A percentile compares a stretch with the other conserved stretches of the same genome.
phyloP scores from a whole-genome alignment of 306 rosid species.

The Hylodesmum podocarpum region DNA sequence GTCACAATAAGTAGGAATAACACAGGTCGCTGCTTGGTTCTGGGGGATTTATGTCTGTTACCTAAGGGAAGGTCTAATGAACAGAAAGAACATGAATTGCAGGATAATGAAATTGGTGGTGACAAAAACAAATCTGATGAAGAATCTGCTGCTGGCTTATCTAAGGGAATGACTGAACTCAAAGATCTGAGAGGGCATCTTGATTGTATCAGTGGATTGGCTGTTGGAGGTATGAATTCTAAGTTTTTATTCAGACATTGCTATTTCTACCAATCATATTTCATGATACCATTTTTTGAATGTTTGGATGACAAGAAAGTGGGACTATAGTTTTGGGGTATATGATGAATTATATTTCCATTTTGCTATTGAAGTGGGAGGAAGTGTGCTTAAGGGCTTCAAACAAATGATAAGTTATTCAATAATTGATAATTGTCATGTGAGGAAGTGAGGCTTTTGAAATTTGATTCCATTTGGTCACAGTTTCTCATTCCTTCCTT shows the following conservation, averaged over 20 bases:
- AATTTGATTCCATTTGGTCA: conserved; percentile 29
- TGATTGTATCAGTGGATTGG: conserved; percentile 74
- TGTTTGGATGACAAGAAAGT: not conserved
- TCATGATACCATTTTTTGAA: not conserved
- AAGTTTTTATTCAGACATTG: conserved; percentile 1
- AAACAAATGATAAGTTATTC: conserved; percentile 20
- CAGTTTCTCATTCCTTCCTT: not conserved
- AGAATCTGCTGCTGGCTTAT: conserved; percentile 43
- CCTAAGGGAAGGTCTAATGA: conserved; percentile 34
- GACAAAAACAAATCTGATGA: conserved; percentile 40
- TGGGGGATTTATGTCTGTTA: conserved; percentile 60
- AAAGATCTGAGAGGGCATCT: conserved; percentile 76
- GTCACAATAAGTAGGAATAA: conserved; percentile 25
- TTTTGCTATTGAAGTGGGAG: not conserved
- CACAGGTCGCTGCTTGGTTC: conserved; percentile 43
- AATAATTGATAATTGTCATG: conserved; percentile 13
- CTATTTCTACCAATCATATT: conserved; percentile 12
- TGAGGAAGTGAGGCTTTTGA: conserved; percentile 16
- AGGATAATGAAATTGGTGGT: conserved; percentile 32
- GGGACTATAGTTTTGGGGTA: not conserved
- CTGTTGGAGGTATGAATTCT: conserved; percentile 73
- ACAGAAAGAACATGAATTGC: conserved; percentile 33
- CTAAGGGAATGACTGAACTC: conserved; percentile 56
- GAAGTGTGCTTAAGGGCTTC: conserved; percentile 22
- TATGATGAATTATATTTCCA: not conserved